Conservation (phyloP, 202 grass and related monocot genomes). For the Carex sylvatica region DNA sequence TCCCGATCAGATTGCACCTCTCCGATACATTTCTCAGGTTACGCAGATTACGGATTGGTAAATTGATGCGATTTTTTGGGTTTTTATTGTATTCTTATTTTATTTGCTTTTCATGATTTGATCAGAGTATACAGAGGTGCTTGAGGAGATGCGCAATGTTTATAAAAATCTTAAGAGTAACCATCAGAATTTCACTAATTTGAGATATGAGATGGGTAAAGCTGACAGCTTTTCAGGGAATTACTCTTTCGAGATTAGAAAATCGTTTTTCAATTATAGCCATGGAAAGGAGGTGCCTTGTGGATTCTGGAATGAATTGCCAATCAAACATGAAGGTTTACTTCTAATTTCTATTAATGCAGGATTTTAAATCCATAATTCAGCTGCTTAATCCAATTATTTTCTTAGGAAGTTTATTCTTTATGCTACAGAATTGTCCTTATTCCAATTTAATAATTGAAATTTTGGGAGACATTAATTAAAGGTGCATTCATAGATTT, state of each 20-base stretch:
- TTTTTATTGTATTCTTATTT: not conserved
- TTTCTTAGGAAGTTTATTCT: not conserved
- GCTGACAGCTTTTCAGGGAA: slow-evolving; percentile 59
- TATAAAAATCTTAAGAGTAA: slow-evolving; percentile 36
- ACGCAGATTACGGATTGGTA: not conserved
- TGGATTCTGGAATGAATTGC: slow-evolving; percentile 61
- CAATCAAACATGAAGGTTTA: slow-evolving; percentile 50
- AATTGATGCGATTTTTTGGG: not conserved
- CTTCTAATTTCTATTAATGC: not conserved
- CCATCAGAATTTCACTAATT: not conserved
- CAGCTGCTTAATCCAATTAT: not conserved
- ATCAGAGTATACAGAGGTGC: slow-evolving; percentile 50
- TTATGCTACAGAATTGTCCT: not conserved
- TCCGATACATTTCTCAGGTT: slow-evolving; percentile 68
- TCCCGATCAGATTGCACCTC: slow-evolving; percentile 53
- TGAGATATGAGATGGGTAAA: slow-evolving; percentile 46
- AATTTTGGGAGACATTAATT: not conserved
- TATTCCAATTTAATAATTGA: not conserved
- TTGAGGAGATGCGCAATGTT: slow-evolving; percentile 52
- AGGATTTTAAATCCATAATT: not conserved
- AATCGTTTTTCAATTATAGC: slow-evolving; percentile 54
- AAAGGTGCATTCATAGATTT: not conserved
- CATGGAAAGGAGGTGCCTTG: slow-evolving; percentile 51
- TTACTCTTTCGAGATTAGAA: slow-evolving; percentile 44
- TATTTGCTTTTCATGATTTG: not conserved